These are phyloP conservation scores for Jaapia argillacea DNA, from an alignment of 768 basidiomycete species.

Conservation along the genomic window DNA sequence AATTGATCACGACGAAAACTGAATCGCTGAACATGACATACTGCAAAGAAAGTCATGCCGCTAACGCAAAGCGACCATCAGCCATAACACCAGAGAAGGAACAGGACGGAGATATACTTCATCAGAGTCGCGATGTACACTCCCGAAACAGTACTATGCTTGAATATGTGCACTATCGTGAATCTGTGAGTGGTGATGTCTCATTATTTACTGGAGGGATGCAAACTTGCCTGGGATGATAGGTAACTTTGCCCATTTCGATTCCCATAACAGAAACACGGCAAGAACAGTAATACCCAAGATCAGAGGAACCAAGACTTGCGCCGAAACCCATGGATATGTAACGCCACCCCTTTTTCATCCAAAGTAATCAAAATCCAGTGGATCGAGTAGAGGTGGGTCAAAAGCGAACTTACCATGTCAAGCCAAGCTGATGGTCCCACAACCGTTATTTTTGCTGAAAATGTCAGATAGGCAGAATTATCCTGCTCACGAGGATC, in stretches of 20 bases:
- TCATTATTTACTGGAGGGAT: neutral
- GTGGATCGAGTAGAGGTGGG: no score
- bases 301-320: slow-evolving; percentile 21
- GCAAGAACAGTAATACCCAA: slow-evolving; percentile 16
- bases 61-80: neutral
- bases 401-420: neutral
- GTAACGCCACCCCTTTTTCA: slow-evolving; percentile 17
- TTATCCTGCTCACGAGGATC: neutral
- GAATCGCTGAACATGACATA: neutral
- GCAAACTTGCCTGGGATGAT: slow-evolving; percentile 8
- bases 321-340: slow-evolving; percentile 17
- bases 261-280: neutral
- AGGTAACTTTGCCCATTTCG: slow-evolving; percentile 8
- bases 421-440: neutral
- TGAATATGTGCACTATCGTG: slow-evolving; percentile 23
- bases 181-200: neutral
- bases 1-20: slow-evolving; percentile 1
- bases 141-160: slow-evolving; percentile 20
- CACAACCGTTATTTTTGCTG: neutral
- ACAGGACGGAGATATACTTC: slow-evolving; percentile 11
- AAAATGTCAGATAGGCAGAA: neutral
- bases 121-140: slow-evolving; percentile 20
- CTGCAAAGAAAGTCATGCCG: slow-evolving; percentile 13
- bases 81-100: neutral
- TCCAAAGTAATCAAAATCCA: no score